Evolutionary conservation across 257 asterid species (phyloP).

Genomic region (Nicotiana benthamiana): DNA sequence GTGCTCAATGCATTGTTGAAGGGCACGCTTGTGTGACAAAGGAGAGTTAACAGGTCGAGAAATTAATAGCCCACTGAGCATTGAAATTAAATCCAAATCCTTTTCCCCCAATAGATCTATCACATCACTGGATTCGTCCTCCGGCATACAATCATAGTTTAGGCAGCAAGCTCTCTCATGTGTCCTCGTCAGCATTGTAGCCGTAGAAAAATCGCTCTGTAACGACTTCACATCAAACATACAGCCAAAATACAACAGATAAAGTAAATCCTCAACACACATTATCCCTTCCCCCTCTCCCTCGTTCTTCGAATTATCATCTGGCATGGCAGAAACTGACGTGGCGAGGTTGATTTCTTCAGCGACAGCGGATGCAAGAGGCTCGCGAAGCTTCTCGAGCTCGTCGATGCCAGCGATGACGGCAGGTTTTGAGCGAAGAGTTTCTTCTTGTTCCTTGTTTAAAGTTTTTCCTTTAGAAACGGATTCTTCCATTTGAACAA

Average conservation of each 20-base stretch:
- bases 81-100: constrained; percentile 68
- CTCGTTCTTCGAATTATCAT: no score
- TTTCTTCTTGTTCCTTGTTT: constrained; percentile 76
- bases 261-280: constrained; percentile 50
- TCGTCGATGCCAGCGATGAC: constrained; percentile 59
- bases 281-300: neutral
- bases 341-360: constrained; percentile 50
- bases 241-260: constrained; percentile 54
- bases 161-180: constrained; percentile 82
- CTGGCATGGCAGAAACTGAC: no score
- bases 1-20: constrained; percentile 57
- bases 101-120: constrained; percentile 43
- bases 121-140: constrained; percentile 35
- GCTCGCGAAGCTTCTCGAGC: constrained; percentile 65
- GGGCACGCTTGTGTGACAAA: constrained; percentile 54
- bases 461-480: constrained; percentile 51
- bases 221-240: constrained; percentile 61
- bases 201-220: constrained; percentile 24
- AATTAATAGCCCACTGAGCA: constrained; percentile 42
- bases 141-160: constrained; percentile 74
- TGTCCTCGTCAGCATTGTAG: constrained; percentile 44
- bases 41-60: constrained; percentile 58
- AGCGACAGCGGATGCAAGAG: constrained; percentile 48
- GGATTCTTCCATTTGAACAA: constrained; percentile 69
- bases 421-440: constrained; percentile 58